Conservation (phyloP, 805 yeast species). For the Maudiozyma turicensis region DNA sequence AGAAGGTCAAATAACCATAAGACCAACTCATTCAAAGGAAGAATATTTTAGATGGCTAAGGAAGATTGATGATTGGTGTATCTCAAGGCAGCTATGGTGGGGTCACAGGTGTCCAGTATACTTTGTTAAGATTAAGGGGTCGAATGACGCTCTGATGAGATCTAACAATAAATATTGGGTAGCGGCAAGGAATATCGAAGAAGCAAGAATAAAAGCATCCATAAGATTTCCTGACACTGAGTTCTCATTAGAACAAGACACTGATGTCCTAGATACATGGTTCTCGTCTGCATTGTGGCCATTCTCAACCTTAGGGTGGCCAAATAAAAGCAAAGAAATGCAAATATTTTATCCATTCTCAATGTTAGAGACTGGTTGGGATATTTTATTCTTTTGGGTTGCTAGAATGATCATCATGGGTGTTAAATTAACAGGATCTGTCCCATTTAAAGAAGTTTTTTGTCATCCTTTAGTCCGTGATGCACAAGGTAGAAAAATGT, state of each 20-base stretch:
- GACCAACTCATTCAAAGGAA: conserved; percentile 77
- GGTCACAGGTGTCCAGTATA: conserved; percentile 98
- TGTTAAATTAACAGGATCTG: conserved; percentile 73
- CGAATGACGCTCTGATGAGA: conserved; percentile 35
- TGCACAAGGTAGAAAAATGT: conserved; percentile 97
- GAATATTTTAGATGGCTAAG: conserved; percentile 93
- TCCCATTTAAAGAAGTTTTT: conserved; percentile 92
- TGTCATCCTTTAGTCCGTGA: conserved; percentile 98
- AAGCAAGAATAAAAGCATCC: conserved; percentile 73
- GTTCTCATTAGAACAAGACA: conserved; percentile 81
- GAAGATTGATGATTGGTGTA: conserved; percentile 97
- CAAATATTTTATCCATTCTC: conserved; percentile 77
- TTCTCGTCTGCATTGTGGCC: conserved; percentile 98
- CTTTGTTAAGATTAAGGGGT: conserved; percentile 69
- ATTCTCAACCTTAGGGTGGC: conserved; percentile 93
- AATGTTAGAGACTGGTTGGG: conserved; percentile 97
- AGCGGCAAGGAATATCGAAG: conserved; percentile 72
- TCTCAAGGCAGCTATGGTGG: conserved; percentile 89
- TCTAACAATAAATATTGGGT: conserved; percentile 70
- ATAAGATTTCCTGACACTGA: conserved; percentile 56
- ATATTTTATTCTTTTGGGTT: conserved; percentile 97
- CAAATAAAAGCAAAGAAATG: conserved; percentile 62
- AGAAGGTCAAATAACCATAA: conserved; percentile 65
- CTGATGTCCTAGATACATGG: conserved; percentile 98
- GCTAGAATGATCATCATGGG: conserved; percentile 90